These are phyloP conservation scores for Cotoneaster glaucophyllus DNA, from an alignment of 306 rosid species.

Conservation along the genomic window DNA sequence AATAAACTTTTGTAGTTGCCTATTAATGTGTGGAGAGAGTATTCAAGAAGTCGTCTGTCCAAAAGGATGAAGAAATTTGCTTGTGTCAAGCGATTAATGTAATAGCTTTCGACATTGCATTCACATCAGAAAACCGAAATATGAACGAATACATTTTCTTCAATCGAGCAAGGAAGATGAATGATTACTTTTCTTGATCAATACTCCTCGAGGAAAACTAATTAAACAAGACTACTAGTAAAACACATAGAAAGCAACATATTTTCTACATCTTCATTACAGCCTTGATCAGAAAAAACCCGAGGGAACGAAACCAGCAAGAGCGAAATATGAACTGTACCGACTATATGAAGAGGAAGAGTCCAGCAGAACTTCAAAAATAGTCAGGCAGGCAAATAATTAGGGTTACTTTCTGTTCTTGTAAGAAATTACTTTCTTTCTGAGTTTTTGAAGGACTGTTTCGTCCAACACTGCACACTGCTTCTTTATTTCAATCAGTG, in stretches of 20 bases:
- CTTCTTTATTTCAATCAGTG: constrained; percentile 20
- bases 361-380: neutral
- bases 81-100: too few species aligned
- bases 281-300: neutral
- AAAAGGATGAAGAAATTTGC: neutral
- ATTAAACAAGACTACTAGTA: neutral
- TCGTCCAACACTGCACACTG: constrained; percentile 27
- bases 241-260: neutral
- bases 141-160: neutral
- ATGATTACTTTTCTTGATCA: neutral
- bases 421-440: neutral
- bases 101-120: neutral
- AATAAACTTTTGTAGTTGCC: neutral
- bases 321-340: neutral
- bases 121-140: neutral
- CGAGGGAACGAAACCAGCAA: neutral
- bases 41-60: neutral
- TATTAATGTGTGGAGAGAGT: constrained; percentile 3
- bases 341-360: neutral
- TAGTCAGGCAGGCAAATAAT: neutral
- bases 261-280: neutral
- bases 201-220: neutral
- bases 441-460: constrained; percentile 19
- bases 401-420: neutral
- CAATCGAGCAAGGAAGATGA: neutral